A percentile compares a stretch with the other conserved stretches of the same genome.
Evolutionary conservation across 1,139 yeast genomes (phyloP).

Genomic region (Magnusiomyces clavatus): DNA sequence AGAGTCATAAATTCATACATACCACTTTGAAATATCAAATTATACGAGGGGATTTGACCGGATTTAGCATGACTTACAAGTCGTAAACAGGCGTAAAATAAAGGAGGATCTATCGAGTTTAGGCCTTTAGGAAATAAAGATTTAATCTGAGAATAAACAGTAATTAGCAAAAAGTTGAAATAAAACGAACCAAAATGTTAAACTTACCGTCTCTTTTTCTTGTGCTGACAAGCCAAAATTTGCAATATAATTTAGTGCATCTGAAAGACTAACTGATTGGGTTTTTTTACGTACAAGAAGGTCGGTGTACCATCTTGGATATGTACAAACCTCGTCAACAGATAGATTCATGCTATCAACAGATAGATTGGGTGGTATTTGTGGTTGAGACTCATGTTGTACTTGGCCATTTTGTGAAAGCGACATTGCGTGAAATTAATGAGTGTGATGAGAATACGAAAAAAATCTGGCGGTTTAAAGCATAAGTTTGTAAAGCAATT

Average conservation of each 20-base stretch:
- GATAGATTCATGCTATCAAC: constrained; percentile 32
- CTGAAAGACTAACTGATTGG: constrained; percentile 32
- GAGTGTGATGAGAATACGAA: no score
- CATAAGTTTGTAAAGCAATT: no score
- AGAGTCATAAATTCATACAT: constrained; percentile 2
- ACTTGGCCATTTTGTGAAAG: not conserved
- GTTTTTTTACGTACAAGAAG: constrained; percentile 33
- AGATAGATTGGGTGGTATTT: constrained; percentile 9
- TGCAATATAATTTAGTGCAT: constrained; percentile 32
- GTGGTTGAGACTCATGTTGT: not conserved
- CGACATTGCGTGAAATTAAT: no score
- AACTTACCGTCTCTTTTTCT: constrained; percentile 24
- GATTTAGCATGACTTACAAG: constrained; percentile 33
- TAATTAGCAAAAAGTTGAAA: not conserved
- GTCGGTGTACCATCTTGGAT: constrained; percentile 40
- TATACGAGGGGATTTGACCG: constrained; percentile 26
- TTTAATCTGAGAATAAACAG: constrained; percentile 17
- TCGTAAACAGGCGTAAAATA: constrained; percentile 35
- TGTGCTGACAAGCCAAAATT: constrained; percentile 34
- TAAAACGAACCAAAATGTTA: constrained; percentile 1
- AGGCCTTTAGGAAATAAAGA: constrained; percentile 27
- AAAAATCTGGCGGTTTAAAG: no score
- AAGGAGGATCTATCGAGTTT: constrained; percentile 33
- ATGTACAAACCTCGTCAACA: constrained; percentile 34
- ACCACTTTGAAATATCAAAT: constrained; percentile 26